Base-by-base conservation (phyloP, 768 basidiomycete species). In the Mycena rebaudengoi region DNA sequence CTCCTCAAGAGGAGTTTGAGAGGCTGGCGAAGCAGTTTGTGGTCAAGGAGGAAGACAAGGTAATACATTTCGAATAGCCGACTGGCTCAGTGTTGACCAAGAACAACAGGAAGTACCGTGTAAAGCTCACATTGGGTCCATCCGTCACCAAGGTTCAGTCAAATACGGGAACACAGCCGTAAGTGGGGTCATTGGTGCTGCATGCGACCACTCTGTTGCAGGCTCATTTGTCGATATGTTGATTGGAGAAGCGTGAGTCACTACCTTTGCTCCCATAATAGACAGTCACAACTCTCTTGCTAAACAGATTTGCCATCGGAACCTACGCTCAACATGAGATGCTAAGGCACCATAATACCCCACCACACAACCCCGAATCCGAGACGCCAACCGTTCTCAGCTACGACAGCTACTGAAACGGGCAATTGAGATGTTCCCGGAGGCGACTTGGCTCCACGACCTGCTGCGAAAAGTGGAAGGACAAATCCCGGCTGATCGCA, bases 221-320 rank as follows among this genome's bases (percentile, higher is more conserved):
- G 54, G 54, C n/a, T 43, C 54, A 7, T 26, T 55, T 14, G 29
- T 55, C 21, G 54, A 55, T 40, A 55, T 55, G 54, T 40, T 41
- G 12, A 43, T 25, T 10, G 35, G 37, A 23, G 54, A 55, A 44
- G 54, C 54, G 29, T 53, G 39, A 3, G 51, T 37, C 16, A n/a
- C n/a, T n/a, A n/a, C n/a, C 25, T 29, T 8, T 50, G 14, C 12
- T 50, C 16, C 30, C n/a, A n/a, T n/a, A n/a, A n/a, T n/a, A n/a
- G n/a, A n/a, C n/a, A 29, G 16, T 8, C 4, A 10, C 11, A 45
- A 25, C 30, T 37, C n/a, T 7, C 12, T 33, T n/a, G n/a, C n/a
- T 7, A 6, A n/a, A 25, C 8, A 32, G 33, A 2, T 55, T 55
- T 29, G 35, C 16, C 4, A 11, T 40, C 21, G 54, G 37, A 14